Evolutionary conservation across 2,329 filamentous ascomycete genomes (phyloP).

Genomic region (Apiospora hydei): DNA sequence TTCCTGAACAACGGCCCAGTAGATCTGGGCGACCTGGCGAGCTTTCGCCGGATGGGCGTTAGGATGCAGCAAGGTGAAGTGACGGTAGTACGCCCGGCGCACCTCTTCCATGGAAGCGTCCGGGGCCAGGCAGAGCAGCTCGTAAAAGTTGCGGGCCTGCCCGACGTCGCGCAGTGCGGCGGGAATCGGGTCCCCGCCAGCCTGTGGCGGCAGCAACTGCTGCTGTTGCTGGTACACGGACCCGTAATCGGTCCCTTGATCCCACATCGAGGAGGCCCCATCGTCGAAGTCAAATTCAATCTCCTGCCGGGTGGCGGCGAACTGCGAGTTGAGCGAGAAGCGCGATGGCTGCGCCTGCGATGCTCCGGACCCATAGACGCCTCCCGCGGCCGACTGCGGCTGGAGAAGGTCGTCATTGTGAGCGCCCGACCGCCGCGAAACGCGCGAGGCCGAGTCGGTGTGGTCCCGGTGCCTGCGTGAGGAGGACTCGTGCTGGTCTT

Average conservation of each 20-base stretch:
- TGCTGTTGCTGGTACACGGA: slow-evolving; percentile 1
- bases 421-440: slow-evolving; percentile 3
- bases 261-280: slow-evolving; percentile 49
- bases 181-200: slow-evolving; percentile 8
- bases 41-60: slow-evolving; percentile 49
- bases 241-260: slow-evolving; percentile 38
- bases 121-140: slow-evolving; percentile 52
- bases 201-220: slow-evolving; percentile 29
- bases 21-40: slow-evolving; percentile 47
- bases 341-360: slow-evolving; percentile 46
- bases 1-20: slow-evolving; percentile 50
- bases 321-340: slow-evolving; percentile 56
- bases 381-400: background rate
- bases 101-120: slow-evolving; percentile 46
- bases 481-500: background rate
- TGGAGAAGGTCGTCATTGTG: background rate
- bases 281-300: slow-evolving; percentile 58
- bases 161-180: slow-evolving; percentile 27
- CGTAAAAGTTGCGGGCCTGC: slow-evolving; percentile 49
- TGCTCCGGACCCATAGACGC: background rate
- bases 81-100: slow-evolving; percentile 52
- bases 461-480: background rate
- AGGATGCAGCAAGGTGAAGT: slow-evolving; percentile 53
- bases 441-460: background rate
- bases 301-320: slow-evolving; percentile 54